A percentile compares a stretch with the other conserved stretches of the same genome.
These are phyloP conservation scores for Clathrospora elynae DNA, from an alignment of 2,329 filamentous ascomycete species.

Conservation along the genomic window DNA sequence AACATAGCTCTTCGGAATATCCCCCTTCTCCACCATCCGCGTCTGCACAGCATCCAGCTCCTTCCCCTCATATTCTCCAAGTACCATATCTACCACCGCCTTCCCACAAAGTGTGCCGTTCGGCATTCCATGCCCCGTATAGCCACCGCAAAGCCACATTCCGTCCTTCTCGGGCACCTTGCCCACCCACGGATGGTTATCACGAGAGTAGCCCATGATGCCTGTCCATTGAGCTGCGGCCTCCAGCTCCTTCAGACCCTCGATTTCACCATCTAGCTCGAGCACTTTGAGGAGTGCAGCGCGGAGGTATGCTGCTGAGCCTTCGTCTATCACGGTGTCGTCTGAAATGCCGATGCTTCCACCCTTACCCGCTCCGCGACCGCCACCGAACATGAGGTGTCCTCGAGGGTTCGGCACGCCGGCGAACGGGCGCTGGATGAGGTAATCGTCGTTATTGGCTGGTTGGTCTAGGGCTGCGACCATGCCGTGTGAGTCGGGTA, in stretches of 20 bases:
- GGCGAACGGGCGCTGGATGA: constrained; percentile 68
- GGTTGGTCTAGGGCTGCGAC: constrained; percentile 56
- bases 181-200: constrained; percentile 73
- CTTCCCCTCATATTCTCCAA: constrained; percentile 45
- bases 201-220: constrained; percentile 74
- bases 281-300: constrained; percentile 48
- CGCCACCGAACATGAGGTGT: constrained; percentile 74
- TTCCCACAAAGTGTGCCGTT: constrained; percentile 70
- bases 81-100: constrained; percentile 66
- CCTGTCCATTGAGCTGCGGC: constrained; percentile 70
- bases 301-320: constrained; percentile 62
- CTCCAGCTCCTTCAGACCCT: constrained; percentile 51
- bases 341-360: constrained; percentile 63
- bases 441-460: constrained; percentile 68
- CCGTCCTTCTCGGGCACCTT: constrained; percentile 63
- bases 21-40: constrained; percentile 41
- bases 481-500: constrained; percentile 69
- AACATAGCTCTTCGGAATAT: constrained; percentile 47
- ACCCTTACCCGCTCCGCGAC: constrained; percentile 57
- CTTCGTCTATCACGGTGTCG: constrained; percentile 63
- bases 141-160: constrained; percentile 68
- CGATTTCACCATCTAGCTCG: constrained; percentile 43
- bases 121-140: constrained; percentile 78
- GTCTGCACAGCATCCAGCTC: constrained; percentile 35
- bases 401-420: constrained; percentile 52